Percentiles rank a stretch among this genome's conserved stretches.
Conservation (phyloP, 192 early-diverging fungal genomes). For the Pecoramyces ruminantium region DNA sequence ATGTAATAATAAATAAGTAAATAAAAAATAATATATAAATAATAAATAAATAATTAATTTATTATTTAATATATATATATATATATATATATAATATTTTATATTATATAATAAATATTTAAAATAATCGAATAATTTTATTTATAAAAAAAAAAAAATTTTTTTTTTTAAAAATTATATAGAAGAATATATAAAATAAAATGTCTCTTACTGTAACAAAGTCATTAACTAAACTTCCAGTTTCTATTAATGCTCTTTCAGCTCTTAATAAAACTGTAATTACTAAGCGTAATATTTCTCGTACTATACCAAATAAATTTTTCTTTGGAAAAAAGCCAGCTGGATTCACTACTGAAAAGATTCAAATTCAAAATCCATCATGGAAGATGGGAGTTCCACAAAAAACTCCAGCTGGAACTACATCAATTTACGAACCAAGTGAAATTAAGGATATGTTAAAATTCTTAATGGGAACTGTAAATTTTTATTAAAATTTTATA, state of each 20-base stretch:
- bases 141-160: no score
- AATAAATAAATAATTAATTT: no score
- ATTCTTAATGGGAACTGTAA: background rate
- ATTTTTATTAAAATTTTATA: no score
- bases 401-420: background rate
- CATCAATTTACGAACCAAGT: background rate
- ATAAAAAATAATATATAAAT: no score
- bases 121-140: no score
- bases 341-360: background rate
- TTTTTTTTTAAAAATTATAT: no score
- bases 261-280: background rate
- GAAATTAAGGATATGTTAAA: background rate
- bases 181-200: background rate
- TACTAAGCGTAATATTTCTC: background rate
- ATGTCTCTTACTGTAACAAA: background rate
- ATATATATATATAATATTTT: no score
- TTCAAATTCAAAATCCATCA: background rate
- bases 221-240: background rate
- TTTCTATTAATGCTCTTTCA: background rate
- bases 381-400: background rate
- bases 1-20: no score
- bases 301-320: background rate
- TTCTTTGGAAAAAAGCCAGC: background rate
- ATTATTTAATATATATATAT: no score
- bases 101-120: no score